These are phyloP conservation scores for Pythium angustatum DNA, from an alignment of 352 stramenopile species.

Conservation along the genomic window DNA sequence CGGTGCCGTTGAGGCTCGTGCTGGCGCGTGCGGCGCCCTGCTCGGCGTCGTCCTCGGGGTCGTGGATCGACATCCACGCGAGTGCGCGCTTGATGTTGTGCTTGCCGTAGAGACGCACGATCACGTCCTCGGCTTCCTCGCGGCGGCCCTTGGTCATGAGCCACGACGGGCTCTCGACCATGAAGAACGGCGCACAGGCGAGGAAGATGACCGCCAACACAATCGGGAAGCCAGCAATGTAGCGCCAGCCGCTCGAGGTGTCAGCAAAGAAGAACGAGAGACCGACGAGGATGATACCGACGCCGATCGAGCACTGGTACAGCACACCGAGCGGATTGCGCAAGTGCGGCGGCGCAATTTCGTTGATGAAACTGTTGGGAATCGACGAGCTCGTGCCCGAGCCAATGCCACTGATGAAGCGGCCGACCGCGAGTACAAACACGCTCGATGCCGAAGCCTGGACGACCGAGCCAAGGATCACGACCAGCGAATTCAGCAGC, in stretches of 20 bases:
- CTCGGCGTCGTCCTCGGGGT: conserved; percentile 18
- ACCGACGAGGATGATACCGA: conserved; percentile 46
- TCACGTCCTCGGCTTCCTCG: conserved; percentile 26
- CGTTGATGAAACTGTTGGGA: conserved; percentile 32
- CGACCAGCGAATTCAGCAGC: conserved; percentile 28
- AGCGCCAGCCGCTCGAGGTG: conserved; percentile 51
- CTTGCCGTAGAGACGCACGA: conserved; percentile 29
- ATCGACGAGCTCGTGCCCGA: conserved; percentile 37
- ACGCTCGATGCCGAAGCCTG: conserved; percentile 36
- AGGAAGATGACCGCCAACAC: conserved; percentile 53
- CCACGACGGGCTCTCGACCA: conserved; percentile 36
- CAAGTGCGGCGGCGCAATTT: conserved; percentile 34
- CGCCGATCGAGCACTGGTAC: conserved; percentile 45
- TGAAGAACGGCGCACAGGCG: conserved; percentile 28
- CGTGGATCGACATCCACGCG: conserved; percentile 19
- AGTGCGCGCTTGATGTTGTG: conserved; percentile 28
- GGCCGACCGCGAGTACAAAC: conserved; percentile 37
- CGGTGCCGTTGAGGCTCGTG: conserved; percentile 1
- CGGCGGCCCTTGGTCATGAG: conserved; percentile 34
- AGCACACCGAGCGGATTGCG: conserved; percentile 36
- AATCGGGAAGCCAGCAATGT: conserved; percentile 50
- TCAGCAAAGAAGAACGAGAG: conserved; percentile 58
- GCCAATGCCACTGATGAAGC: conserved; percentile 48
- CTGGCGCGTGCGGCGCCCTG: background rate
- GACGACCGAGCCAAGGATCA: conserved; percentile 41